phyloP scores from a whole-genome alignment of 805 yeast species.

The Lachancea meyersii region DNA sequence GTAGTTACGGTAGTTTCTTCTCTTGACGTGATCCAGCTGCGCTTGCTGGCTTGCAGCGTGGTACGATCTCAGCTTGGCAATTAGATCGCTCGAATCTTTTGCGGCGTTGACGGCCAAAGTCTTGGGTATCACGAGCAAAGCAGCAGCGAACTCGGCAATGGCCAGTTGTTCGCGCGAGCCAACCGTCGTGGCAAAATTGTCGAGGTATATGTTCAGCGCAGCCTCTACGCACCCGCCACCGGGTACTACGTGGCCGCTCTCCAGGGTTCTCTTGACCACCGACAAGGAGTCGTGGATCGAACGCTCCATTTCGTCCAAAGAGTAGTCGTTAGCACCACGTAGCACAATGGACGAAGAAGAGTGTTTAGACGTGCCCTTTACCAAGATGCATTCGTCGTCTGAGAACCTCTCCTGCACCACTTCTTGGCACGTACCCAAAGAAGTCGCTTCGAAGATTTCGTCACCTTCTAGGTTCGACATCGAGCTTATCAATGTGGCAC shows the following conservation, averaged over 20 bases:
- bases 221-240: slow-evolving; percentile 99
- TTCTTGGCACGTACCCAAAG: slow-evolving; percentile 83
- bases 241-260: slow-evolving; percentile 90
- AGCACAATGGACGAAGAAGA: slow-evolving; percentile 85
- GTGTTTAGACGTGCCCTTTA: slow-evolving; percentile 85
- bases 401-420: slow-evolving; percentile 86
- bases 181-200: slow-evolving; percentile 94
- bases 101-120: slow-evolving; percentile 97
- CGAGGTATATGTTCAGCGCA: slow-evolving; percentile 89
- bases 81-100: slow-evolving; percentile 89
- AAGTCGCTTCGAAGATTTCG: slow-evolving; percentile 79
- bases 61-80: slow-evolving; percentile 91
- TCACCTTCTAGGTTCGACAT: slow-evolving; percentile 95
- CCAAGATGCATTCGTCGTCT: slow-evolving; percentile 93
- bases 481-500: slow-evolving; percentile 82
- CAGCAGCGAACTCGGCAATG: slow-evolving; percentile 92
- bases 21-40: slow-evolving; percentile 71
- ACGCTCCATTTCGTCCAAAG: slow-evolving; percentile 97
- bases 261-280: slow-evolving; percentile 93
- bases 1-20: slow-evolving; percentile 79
- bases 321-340: slow-evolving; percentile 93
- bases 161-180: slow-evolving; percentile 98
- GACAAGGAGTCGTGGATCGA: slow-evolving; percentile 90
- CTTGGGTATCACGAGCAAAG: slow-evolving; percentile 88
- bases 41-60: slow-evolving; percentile 94